Evolutionary conservation across 108 stramenopile genomes (phyloP).

Genomic region (Aurantiochytrium sp.): DNA sequence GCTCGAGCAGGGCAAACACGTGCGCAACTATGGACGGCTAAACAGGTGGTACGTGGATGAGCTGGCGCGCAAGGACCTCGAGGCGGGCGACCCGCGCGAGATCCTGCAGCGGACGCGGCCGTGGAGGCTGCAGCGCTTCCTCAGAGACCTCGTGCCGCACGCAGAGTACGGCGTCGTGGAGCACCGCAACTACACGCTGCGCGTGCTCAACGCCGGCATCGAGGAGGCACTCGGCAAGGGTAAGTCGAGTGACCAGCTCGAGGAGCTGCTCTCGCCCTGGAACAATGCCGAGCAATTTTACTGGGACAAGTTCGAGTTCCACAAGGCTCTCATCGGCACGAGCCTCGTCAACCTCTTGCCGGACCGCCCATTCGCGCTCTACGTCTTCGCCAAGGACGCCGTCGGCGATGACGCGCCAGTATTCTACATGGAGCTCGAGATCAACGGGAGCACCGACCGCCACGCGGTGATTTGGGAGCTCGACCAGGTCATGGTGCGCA

Average conservation of each 20-base stretch:
- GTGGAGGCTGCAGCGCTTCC: neutral
- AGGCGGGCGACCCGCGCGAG: neutral
- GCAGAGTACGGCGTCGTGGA: neutral
- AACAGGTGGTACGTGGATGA: neutral
- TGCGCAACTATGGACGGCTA: constrained; percentile 8
- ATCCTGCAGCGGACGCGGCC: neutral
- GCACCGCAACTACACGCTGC: neutral
- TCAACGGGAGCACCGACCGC: neutral
- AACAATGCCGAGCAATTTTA: neutral
- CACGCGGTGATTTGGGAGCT: constrained; percentile 3
- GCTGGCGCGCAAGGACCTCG: neutral
- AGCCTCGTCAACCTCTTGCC: neutral
- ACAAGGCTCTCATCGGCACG: neutral
- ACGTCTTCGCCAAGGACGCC: neutral
- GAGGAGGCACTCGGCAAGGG: neutral
- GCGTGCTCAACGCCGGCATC: constrained; percentile 7
- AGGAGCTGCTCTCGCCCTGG: neutral
- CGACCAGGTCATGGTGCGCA: neutral
- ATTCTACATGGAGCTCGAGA: constrained; percentile 18
- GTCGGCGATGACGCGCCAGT: neutral
- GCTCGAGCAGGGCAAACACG: neutral
- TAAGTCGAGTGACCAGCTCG: neutral
- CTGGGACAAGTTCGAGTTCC: neutral
- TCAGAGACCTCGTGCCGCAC: neutral
- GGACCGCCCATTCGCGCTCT: neutral